phyloP scores from a whole-genome alignment of 805 yeast species.

The Spathaspora arborariae region DNA sequence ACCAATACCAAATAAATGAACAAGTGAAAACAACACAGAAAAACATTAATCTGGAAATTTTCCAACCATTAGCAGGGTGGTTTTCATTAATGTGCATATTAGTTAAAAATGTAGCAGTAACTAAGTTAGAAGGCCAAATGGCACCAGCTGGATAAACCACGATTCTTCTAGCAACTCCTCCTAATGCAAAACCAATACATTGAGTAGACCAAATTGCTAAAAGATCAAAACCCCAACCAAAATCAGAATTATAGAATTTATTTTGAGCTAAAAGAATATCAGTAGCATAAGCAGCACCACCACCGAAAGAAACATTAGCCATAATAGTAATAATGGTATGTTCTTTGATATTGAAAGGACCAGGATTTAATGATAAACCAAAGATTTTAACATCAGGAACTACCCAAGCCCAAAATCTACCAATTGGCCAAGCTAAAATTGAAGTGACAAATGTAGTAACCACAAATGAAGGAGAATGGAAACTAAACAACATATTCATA shows the following conservation, averaged over 20 bases:
- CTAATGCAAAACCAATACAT: constrained; percentile 62
- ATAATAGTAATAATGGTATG: constrained; percentile 53
- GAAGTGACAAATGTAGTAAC: constrained; percentile 53
- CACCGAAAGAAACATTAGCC: constrained; percentile 41
- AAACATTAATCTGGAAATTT: constrained; percentile 47
- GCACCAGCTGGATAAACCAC: constrained; percentile 63
- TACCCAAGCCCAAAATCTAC: constrained; percentile 43
- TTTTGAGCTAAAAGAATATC: constrained; percentile 52
- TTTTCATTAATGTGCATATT: constrained; percentile 49
- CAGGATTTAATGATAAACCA: constrained; percentile 48
- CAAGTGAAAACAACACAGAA: constrained; percentile 39
- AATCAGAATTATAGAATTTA: constrained; percentile 42
- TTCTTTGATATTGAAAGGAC: constrained; percentile 61
- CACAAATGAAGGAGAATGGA: constrained; percentile 52
- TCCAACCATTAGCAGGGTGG: constrained; percentile 60
- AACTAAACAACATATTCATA: constrained; percentile 55
- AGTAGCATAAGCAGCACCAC: constrained; percentile 53
- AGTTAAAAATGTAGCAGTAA: constrained; percentile 52
- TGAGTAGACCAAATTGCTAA: constrained; percentile 52
- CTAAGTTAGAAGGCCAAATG: constrained; percentile 69
- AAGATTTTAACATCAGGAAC: constrained; percentile 32
- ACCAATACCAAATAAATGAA: constrained; percentile 52
- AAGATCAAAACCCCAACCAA: constrained; percentile 53
- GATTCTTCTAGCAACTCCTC: constrained; percentile 57
- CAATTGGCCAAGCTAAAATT: constrained; percentile 58